A percentile compares a stretch with the other conserved stretches of the same genome.
Evolutionary conservation across 306 rosid species (phyloP).

Genomic region (Begonia loranthoides): DNA sequence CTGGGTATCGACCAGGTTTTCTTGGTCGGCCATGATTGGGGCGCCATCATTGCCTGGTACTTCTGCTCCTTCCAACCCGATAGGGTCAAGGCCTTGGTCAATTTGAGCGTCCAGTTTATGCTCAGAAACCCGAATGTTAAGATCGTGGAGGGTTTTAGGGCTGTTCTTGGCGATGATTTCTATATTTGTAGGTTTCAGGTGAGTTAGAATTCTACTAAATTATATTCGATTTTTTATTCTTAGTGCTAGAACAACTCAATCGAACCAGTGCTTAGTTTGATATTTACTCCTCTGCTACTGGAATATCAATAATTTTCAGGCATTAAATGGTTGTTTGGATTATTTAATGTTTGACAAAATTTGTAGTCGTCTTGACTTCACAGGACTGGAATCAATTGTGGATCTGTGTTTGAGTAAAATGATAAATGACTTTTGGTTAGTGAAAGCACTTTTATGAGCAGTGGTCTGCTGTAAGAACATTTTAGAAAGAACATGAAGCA

Average conservation of each 20-base stretch:
- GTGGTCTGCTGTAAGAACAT: too few species aligned
- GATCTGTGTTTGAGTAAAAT: too few species aligned
- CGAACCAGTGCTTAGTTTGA: not conserved
- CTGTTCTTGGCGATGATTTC: slow-evolving; percentile 6
- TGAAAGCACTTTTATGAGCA: too few species aligned
- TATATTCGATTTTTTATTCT: not conserved
- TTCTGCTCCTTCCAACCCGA: slow-evolving; percentile 8
- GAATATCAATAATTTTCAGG: too few species aligned
- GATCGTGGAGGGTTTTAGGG: not conserved
- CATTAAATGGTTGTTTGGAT: not conserved
- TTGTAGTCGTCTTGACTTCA: too few species aligned
- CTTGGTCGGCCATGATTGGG: slow-evolving; percentile 17
- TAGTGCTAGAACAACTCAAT: not conserved
- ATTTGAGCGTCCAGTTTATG: slow-evolving; percentile 1
- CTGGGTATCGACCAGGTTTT: slow-evolving; percentile 6
- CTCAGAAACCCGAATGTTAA: not conserved
- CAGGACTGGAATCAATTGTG: too few species aligned
- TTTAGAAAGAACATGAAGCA: too few species aligned
- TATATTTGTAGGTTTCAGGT: slow-evolving; percentile 13
- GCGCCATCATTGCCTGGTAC: slow-evolving; percentile 4
- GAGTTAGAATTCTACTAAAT: not conserved
- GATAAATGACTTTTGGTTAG: too few species aligned
- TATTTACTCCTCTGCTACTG: too few species aligned
- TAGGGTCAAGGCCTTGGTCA: slow-evolving; percentile 9
- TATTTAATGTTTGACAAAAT: not conserved